Evolutionary conservation across 768 basidiomycete genomes (phyloP).

Genomic region (Kwoniella sp.): DNA sequence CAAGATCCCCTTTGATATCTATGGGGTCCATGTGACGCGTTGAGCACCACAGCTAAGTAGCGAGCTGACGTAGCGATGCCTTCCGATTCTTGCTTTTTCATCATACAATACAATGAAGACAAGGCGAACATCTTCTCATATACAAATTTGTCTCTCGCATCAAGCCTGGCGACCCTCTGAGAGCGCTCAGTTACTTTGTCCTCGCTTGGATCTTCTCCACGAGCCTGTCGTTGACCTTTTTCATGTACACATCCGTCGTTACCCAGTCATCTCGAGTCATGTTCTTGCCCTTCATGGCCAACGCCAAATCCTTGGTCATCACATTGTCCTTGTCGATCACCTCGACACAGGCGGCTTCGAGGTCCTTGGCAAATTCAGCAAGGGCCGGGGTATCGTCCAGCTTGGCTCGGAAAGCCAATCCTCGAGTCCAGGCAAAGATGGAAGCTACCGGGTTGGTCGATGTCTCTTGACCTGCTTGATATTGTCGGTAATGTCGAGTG

Average conservation of each 20-base stretch:
- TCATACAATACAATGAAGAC: neutral
- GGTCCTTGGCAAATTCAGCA: constrained; percentile 69
- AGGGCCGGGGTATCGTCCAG: constrained; percentile 80
- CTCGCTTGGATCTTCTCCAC: constrained; percentile 40
- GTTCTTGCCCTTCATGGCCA: constrained; percentile 86
- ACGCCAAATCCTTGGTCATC: constrained; percentile 96
- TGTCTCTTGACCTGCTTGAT: constrained; percentile 95
- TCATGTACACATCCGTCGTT: constrained; percentile 90
- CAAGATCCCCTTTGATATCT: neutral
- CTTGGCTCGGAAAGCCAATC: constrained; percentile 87
- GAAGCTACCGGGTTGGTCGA: constrained; percentile 98
- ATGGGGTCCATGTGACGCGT: neutral
- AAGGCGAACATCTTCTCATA: neutral
- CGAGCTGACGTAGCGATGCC: neutral
- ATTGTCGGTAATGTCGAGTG: constrained; percentile 95
- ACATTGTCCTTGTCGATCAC: constrained; percentile 84
- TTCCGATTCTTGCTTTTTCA: neutral
- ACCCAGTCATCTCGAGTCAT: constrained; percentile 96
- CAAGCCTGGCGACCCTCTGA: neutral
- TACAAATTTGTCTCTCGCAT: neutral
- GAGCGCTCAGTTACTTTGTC: too few relatives aligned
- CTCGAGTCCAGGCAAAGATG: constrained; percentile 98
- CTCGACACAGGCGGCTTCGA: constrained; percentile 87
- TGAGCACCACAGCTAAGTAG: neutral
- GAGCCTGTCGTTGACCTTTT: constrained; percentile 73